Evolutionary conservation across 768 basidiomycete species (phyloP).

Genomic region (Trametes coccinea): DNA sequence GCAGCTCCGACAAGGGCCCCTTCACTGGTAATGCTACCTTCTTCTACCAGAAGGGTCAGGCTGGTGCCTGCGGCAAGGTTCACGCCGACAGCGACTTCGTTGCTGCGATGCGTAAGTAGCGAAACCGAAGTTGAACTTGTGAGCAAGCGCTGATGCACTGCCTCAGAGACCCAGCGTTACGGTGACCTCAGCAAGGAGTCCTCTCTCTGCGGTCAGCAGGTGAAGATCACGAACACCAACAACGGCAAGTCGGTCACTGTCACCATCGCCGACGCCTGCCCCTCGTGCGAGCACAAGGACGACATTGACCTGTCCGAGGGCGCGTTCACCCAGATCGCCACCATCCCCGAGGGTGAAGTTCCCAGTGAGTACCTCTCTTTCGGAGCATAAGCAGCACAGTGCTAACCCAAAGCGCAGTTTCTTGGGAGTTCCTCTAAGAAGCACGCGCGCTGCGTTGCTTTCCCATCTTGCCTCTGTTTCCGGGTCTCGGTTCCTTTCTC

Average conservation of each 20-base stretch:
- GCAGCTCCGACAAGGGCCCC: conserved; percentile 9
- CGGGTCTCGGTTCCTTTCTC: background rate
- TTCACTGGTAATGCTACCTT: conserved; percentile 53
- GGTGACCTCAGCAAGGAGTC: conserved; percentile 49
- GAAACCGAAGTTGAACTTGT: background rate
- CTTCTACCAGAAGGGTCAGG: conserved; percentile 51
- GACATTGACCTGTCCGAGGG: conserved; percentile 74
- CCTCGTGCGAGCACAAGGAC: conserved; percentile 64
- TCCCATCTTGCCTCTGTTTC: background rate
- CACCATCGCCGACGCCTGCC: conserved; percentile 66
- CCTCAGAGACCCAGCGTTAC: conserved; percentile 49
- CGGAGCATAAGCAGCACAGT: no score
- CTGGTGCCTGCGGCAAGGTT: conserved; percentile 77
- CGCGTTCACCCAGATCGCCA: conserved; percentile 64
- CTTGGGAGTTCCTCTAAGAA: conserved; percentile 29
- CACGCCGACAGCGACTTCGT: conserved; percentile 59
- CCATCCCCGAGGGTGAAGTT: conserved; percentile 51
- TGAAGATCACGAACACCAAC: conserved; percentile 62
- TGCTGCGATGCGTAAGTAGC: conserved; percentile 59
- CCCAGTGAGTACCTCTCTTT: conserved; percentile 45
- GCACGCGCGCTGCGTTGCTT: conserved; percentile 6
- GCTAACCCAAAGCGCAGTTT: conserved; percentile 26
- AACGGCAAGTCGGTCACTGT: conserved; percentile 63
- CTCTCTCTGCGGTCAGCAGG: conserved; percentile 60
- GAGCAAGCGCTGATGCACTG: background rate